phyloP scores from a whole-genome alignment of 768 basidiomycete species.

The Lanmaoa pseudosensibilis region DNA sequence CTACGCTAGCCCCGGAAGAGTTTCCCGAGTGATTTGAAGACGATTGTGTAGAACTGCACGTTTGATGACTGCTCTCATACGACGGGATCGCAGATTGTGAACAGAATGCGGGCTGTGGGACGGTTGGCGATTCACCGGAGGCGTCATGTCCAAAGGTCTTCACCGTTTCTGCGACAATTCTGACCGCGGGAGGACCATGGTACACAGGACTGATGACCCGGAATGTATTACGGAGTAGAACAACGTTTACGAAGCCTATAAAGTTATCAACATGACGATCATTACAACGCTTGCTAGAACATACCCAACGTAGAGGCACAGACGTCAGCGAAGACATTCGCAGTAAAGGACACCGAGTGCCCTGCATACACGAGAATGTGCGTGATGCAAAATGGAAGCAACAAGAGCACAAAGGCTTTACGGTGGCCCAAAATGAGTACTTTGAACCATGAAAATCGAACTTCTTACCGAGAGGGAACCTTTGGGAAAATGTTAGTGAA shows the following conservation, averaged over 20 bases:
- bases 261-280: constrained; percentile 1
- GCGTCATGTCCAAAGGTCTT: constrained; percentile 27
- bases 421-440: constrained; percentile 4
- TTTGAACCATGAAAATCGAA: background rate
- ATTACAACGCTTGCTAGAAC: constrained; percentile 15
- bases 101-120: background rate
- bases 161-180: constrained; percentile 9
- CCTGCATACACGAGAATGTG: constrained; percentile 51
- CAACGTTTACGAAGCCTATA: constrained; percentile 62
- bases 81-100: background rate
- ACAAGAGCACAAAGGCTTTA: constrained; percentile 57
- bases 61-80: background rate
- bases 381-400: constrained; percentile 59
- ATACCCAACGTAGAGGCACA: constrained; percentile 57
- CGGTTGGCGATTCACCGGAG: constrained; percentile 22
- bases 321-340: constrained; percentile 48
- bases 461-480: constrained; percentile 59
- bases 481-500: constrained; percentile 24
- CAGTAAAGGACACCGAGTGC: constrained; percentile 44
- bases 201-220: constrained; percentile 58
- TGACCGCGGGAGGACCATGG: constrained; percentile 25
- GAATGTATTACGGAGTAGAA: constrained; percentile 69
- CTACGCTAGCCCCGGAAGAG: constrained; percentile 16
- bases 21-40: constrained; percentile 11
- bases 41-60: background rate